These are phyloP conservation scores for Pyrrhoderma lamaoense DNA, from an alignment of 1,284 basidiomycete species.

Conservation along the genomic window DNA sequence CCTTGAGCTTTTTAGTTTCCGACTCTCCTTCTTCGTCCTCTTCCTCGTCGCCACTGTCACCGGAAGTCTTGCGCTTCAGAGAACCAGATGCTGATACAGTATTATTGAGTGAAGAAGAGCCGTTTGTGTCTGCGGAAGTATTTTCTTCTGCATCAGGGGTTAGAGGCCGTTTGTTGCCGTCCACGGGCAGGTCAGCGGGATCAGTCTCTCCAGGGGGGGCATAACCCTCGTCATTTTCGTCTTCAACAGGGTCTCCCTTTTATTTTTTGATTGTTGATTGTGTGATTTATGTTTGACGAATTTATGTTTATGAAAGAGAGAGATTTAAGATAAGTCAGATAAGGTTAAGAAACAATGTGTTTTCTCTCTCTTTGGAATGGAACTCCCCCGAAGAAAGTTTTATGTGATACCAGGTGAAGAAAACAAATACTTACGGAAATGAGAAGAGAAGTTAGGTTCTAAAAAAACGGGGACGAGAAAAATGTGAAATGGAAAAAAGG, in stretches of 20 bases:
- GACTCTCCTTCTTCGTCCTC: constrained; percentile 9
- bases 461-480: neutral
- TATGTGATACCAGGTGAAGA: neutral
- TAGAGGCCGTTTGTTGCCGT: constrained; percentile 9
- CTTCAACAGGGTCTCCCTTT: constrained; percentile 6
- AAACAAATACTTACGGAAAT: constrained; percentile 10
- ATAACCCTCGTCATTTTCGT: constrained; percentile 14
- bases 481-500: neutral
- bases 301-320: neutral
- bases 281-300: neutral
- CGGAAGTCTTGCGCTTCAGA: constrained; percentile 16
- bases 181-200: constrained; percentile 16
- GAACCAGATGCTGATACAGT: neutral
- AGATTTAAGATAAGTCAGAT: too few species aligned
- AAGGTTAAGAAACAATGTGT: too few species aligned
- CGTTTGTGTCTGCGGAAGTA: neutral
- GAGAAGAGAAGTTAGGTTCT: constrained; percentile 16
- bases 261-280: constrained; percentile 1
- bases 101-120: too few species aligned
- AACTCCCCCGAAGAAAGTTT: neutral
- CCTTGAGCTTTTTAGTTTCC: constrained; percentile 14
- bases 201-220: constrained; percentile 15
- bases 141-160: neutral
- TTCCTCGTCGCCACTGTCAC: constrained; percentile 14
- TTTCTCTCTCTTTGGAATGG: too few species aligned